Conservation (phyloP, 225 moss, liverwort and hornwort genomes). For the Asterella californica region DNA sequence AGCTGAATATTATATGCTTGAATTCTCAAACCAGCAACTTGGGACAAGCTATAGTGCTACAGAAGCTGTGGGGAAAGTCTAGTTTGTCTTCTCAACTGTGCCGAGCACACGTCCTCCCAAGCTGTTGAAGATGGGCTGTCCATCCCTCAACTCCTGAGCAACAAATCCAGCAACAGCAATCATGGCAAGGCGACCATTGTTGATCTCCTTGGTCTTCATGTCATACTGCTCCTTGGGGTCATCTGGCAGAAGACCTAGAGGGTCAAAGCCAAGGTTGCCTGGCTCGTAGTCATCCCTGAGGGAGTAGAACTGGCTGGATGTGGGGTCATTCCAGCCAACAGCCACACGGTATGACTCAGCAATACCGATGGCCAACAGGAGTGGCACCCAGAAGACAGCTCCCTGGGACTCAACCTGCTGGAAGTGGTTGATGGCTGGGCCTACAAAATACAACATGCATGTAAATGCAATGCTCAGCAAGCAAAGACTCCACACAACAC, state of each 20-base stretch:
- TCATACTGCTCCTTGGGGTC: conserved; percentile 48
- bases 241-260: conserved; percentile 51
- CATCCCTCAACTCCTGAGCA: conserved; percentile 59
- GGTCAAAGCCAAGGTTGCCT: conserved; percentile 78
- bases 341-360: conserved; percentile 55
- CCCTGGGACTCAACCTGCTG: conserved; percentile 79
- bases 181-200: conserved; percentile 80
- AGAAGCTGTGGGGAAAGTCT: no score
- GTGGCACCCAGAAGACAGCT: conserved; percentile 64
- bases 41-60: no score
- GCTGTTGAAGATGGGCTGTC: conserved; percentile 56
- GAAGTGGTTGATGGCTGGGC: conserved; percentile 70
- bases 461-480: no score
- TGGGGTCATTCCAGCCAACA: conserved; percentile 59
- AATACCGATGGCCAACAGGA: conserved; percentile 45
- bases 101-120: no score
- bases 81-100: no score
- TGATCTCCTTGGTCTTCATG: conserved; percentile 59
- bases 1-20: no score
- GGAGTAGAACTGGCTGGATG: conserved; percentile 47
- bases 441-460: no score
- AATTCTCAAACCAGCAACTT: no score
- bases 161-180: conserved; percentile 74
- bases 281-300: conserved; percentile 63
- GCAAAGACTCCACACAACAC: no score